Evolutionary conservation across 2,329 filamentous ascomycete species (phyloP).

Genomic region (Diplodia intermedia): DNA sequence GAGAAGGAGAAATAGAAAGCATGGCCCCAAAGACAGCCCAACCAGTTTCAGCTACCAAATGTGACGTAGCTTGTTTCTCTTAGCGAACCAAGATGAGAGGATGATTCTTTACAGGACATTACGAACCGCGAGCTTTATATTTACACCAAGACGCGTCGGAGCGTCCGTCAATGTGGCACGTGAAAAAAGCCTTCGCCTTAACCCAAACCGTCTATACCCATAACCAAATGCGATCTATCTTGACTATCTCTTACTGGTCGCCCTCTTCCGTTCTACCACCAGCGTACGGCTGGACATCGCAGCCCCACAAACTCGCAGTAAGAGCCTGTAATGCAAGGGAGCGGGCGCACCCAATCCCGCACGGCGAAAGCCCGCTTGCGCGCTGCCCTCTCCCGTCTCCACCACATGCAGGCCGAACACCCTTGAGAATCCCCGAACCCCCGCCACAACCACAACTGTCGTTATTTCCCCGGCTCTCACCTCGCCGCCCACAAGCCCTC

Average conservation of each 20-base stretch:
- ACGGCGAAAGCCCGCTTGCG: background rate
- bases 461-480: slow-evolving; percentile 6
- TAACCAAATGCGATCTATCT: background rate
- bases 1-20: too few relatives aligned
- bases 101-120: background rate
- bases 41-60: background rate
- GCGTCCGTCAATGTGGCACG: background rate
- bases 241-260: background rate
- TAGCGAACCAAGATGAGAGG: too few relatives aligned
- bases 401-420: background rate
- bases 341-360: background rate
- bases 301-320: background rate
- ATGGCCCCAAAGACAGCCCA: background rate
- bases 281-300: background rate
- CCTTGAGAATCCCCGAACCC: background rate
- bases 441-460: background rate
- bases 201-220: background rate
- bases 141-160: background rate
- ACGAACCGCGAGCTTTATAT: background rate
- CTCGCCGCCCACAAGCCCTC: slow-evolving; percentile 33
- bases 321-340: background rate
- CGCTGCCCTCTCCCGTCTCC: background rate
- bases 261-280: background rate
- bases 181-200: background rate
- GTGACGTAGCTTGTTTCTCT: too few relatives aligned